These are phyloP conservation scores for Spathaspora sp. DNA, from an alignment of 805 yeast genomes.

Conservation along the genomic window DNA sequence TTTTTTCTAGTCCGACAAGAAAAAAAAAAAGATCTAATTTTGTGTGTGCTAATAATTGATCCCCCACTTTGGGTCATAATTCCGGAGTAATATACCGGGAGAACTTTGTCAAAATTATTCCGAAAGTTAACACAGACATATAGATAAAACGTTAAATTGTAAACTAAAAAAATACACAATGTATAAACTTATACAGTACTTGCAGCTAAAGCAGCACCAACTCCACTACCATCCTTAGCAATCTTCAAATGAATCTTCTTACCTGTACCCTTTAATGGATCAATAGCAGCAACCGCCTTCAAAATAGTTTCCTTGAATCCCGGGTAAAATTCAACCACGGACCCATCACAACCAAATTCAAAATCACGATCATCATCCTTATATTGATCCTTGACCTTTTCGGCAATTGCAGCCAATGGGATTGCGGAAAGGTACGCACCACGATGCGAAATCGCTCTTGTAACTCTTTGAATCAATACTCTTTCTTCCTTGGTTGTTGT, in stretches of 20 bases:
- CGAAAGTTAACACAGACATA: neutral
- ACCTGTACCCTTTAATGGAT: conserved; percentile 71
- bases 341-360: conserved; percentile 94
- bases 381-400: conserved; percentile 60
- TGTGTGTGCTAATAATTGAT: neutral
- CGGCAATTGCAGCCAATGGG: conserved; percentile 83
- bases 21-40: neutral
- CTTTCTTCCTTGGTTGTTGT: conserved; percentile 75
- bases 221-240: conserved; percentile 95
- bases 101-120: neutral
- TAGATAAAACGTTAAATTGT: neutral
- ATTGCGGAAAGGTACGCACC: conserved; percentile 90
- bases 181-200: neutral
- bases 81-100: neutral
- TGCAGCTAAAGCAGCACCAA: conserved; percentile 96
- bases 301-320: conserved; percentile 78
- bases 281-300: conserved; percentile 68
- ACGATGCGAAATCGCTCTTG: conserved; percentile 78
- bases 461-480: conserved; percentile 62
- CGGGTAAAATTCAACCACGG: conserved; percentile 91
- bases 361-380: conserved; percentile 53
- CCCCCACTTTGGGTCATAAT: neutral
- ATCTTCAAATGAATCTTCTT: conserved; percentile 72
- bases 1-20: neutral
- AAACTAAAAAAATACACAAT: too few relatives aligned